Base-by-base conservation (phyloP, 2,329 filamentous ascomycete species). In the Talaromyces verruculosus region DNA sequence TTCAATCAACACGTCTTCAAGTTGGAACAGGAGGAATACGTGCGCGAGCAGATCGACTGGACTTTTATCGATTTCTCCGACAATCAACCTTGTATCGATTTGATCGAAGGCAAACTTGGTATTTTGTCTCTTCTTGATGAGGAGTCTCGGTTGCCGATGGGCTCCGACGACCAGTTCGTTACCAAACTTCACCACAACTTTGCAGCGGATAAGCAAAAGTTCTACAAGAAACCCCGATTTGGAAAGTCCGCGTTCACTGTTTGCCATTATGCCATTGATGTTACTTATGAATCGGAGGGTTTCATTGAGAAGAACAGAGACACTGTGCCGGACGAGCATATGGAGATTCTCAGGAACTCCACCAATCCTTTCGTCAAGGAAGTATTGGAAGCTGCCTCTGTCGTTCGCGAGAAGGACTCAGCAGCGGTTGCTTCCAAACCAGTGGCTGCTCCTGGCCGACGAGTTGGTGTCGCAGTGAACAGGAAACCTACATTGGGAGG, bases 1-100 rank as follows among this genome's bases (percentile, higher is more conserved):
- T 99, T 99, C 84, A 99, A 99, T 80, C 92, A 96, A 77, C 95
- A 99, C 75, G 95, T 99, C 41, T 99, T 99, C 87, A 97, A 98
- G 80, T 87, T 99, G 25, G 95, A 99, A 78, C 95, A 99, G 78
- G 95, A 99, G 77, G 95, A 99, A 79, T 99, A 99, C 76, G 86
- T 97, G 47, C 88, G 90, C 64, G 95, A 99, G 80, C 85, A 98
- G 81, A 99, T 99, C 70, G 93, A 98, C 80, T 99, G 95, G 95
- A 97, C 91, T 10, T 99, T 99, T 76, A 99, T 99, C 76, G 95
- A 99, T 77, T 99, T 99, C 79, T 96, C 94, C 5, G 95, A 99
- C 80, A 99, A 99, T 74, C 95, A 99, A 81, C 95, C 95, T 19
- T 99, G 95, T 82, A 99, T 99, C 73, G 95, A 99, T 78, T 82